Percentiles rank a stretch among this genome's conserved stretches.
Conservation (phyloP, 148 eudicot species). For the Chenopodium formosanum region DNA sequence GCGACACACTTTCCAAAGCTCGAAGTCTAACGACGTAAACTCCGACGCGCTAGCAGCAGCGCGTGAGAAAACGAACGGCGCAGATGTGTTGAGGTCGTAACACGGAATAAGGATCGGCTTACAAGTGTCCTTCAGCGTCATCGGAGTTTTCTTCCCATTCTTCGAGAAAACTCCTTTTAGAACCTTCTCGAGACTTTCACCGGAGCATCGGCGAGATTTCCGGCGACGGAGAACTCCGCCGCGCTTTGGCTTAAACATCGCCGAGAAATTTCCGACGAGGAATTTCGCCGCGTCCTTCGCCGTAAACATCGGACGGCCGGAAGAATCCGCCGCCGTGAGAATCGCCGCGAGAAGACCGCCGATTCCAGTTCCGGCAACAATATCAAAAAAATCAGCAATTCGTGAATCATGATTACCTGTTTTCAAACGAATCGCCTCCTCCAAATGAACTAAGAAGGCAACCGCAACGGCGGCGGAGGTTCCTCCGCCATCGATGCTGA, state of each 20-base stretch:
- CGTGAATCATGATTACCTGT: constrained; percentile 52
- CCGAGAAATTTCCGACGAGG: constrained; percentile 31
- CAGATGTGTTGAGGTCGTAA: constrained; percentile 50
- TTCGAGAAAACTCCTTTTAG: constrained; percentile 38
- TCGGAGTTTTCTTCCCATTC: constrained; percentile 30
- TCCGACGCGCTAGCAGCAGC: constrained; percentile 68
- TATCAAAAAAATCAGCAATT: constrained; percentile 67
- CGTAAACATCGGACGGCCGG: constrained; percentile 59
- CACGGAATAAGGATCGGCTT: constrained; percentile 74
- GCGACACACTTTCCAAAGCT: constrained; percentile 67
- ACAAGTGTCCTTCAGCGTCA: constrained; percentile 74
- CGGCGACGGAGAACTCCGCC: constrained; percentile 39
- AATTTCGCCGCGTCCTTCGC: constrained; percentile 53
- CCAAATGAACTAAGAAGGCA: constrained; percentile 56
- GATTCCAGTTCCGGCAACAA: constrained; percentile 69
- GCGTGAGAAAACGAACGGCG: constrained; percentile 80
- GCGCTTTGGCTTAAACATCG: constrained; percentile 37
- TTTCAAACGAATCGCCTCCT: constrained; percentile 55
- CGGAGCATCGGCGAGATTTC: constrained; percentile 39
- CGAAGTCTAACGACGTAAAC: constrained; percentile 53
- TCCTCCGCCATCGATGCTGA: constrained; percentile 82
- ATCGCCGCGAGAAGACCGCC: constrained; percentile 68
- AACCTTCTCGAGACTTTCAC: constrained; percentile 46
- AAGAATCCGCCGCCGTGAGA: constrained; percentile 50
- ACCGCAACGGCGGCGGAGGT: constrained; percentile 59